A percentile compares a stretch with the other conserved stretches of the same genome.
Conservation (phyloP, 768 basidiomycete species). For the Trametes cinnabarina region DNA sequence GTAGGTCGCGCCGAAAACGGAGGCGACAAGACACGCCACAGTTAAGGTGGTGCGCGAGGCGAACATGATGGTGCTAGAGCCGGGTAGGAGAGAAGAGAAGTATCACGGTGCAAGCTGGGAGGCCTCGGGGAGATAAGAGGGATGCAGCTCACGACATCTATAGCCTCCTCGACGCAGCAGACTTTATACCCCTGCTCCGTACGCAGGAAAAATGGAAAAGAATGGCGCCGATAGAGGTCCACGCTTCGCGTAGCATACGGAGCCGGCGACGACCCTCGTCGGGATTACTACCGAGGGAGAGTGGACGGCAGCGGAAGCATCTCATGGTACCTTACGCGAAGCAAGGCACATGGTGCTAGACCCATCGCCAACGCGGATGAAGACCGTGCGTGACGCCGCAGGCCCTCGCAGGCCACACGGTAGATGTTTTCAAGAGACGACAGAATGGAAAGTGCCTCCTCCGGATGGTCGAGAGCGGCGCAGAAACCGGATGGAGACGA, state of each 20-base stretch:
- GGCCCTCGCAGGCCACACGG: not conserved
- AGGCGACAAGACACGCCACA: conserved; percentile 4
- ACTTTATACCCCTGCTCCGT: conserved; percentile 5
- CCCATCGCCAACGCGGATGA: not conserved
- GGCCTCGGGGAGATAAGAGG: conserved; percentile 2
- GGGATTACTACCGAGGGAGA: not conserved
- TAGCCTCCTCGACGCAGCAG: not conserved
- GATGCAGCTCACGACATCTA: conserved; percentile 10
- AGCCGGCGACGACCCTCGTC: not conserved
- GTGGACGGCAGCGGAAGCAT: conserved; percentile 5
- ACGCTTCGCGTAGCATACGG: conserved; percentile 10
- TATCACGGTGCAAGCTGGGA: conserved; percentile 3
- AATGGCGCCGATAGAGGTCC: conserved; percentile 5
- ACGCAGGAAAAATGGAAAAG: not conserved
- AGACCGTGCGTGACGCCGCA: not conserved
- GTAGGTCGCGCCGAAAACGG: conserved; percentile 46
- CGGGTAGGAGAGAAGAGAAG: not conserved
- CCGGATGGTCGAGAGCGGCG: conserved; percentile 6
- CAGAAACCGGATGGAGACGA: not conserved
- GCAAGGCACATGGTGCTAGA: conserved; percentile 3
- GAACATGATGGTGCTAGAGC: conserved; percentile 3
- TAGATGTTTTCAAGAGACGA: not conserved
- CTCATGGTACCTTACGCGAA: conserved; percentile 10
- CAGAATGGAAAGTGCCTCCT: conserved; percentile 6
- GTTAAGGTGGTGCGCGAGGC: not conserved